Conservation (phyloP, 805 yeast genomes). For the Candida maesae region DNA sequence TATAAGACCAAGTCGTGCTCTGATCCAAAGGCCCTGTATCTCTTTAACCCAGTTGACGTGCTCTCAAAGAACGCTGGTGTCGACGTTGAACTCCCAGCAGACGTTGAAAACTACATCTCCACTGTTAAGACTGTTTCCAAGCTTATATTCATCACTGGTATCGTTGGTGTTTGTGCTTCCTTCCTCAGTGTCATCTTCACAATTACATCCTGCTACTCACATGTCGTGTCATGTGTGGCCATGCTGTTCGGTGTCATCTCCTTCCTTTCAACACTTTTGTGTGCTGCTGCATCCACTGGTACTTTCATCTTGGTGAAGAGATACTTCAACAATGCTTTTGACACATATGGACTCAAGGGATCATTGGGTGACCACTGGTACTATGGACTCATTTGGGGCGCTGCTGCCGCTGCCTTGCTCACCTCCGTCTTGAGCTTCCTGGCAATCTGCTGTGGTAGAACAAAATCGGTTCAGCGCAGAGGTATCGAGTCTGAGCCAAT, state of each 20-base stretch:
- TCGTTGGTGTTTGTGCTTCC: slow-evolving; percentile 44
- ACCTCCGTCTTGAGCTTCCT: slow-evolving; percentile 32
- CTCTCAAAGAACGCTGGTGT: slow-evolving; percentile 25
- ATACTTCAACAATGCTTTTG: slow-evolving; percentile 46
- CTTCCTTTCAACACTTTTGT: slow-evolving; percentile 34
- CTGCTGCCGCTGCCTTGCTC: slow-evolving; percentile 44
- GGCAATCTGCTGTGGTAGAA: slow-evolving; percentile 40
- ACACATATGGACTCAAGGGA: slow-evolving; percentile 52
- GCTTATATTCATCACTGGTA: slow-evolving; percentile 55
- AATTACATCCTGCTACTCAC: slow-evolving; percentile 42
- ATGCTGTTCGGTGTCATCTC: slow-evolving; percentile 42
- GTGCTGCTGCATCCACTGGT: slow-evolving; percentile 62
- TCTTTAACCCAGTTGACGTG: slow-evolving; percentile 48
- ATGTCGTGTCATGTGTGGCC: slow-evolving; percentile 42
- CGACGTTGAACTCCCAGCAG: slow-evolving; percentile 45
- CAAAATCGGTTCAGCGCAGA: slow-evolving; percentile 8
- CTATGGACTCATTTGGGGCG: slow-evolving; percentile 63
- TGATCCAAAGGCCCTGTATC: slow-evolving; percentile 49
- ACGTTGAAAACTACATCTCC: slow-evolving; percentile 42
- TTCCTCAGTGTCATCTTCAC: slow-evolving; percentile 40
- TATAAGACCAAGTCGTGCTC: slow-evolving; percentile 46
- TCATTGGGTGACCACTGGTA: slow-evolving; percentile 42
- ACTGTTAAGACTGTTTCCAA: slow-evolving; percentile 45
- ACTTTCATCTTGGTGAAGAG: slow-evolving; percentile 46
- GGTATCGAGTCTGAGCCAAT: slow-evolving; percentile 13